Evolutionary conservation across 441 rosid genomes (phyloP), one percentile per base, ranked within the genome.

Genomic region (Melastoma candidum): DNA sequence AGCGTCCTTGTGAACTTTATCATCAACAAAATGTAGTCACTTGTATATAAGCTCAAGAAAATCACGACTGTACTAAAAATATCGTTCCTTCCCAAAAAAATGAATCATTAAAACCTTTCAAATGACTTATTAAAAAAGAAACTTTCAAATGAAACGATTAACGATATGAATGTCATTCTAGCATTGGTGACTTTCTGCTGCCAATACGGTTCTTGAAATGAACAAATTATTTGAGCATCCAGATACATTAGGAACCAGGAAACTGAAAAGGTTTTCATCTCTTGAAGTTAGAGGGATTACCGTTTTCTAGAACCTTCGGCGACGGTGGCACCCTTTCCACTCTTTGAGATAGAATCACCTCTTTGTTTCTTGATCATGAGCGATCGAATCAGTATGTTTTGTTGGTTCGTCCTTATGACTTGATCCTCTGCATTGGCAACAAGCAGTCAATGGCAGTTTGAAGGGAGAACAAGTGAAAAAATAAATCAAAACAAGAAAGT

Each of bases 351-450:
- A 49, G 88, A 65, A 57, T 82, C 90, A 47, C 77, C 74, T 72
- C 72, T 86, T 56, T 77, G 90, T 60, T 78, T 81, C 80, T 74
- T 83, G 39, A 88, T 68, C 65, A 76, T 70, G 47, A 93, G 98
- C 0, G 98, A 83, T 70, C 98, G 81, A 58, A 93, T 88, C 59
- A 93, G 69, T 73, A 88, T 93, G 71, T 93, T 93, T 64, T 85
- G 83, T 79, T 79, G 95, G 69, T 93, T 83, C 49, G 98, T 93
- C 74, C 77, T 80, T 69, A 93, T 86, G 56, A 66, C 67, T 63
- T 88, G 98, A 36, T 68, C 76, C 66, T 77, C 98, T 86, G 84
- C 32, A 71, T 47, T 63, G 27, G 71, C 49, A 59, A 45, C 47
- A 36, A 58, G 46, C 61, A 70, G 62, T 63, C 59, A 17, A 43